Conservation (phyloP, 2,329 filamentous ascomycete species). For the Bertia moriformis region DNA sequence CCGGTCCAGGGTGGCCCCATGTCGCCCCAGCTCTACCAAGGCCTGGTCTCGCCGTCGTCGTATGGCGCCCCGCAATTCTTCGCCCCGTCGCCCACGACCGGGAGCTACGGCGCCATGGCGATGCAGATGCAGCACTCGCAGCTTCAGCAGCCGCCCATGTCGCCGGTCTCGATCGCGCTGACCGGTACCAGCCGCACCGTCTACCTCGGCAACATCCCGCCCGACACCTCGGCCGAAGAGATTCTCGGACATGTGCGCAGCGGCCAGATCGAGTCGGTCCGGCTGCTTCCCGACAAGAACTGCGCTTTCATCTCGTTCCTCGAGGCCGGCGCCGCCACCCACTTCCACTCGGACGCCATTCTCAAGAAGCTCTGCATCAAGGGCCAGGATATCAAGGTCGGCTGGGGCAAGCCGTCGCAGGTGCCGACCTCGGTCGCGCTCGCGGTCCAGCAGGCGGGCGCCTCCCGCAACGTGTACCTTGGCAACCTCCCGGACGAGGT, state of each 20-base stretch:
- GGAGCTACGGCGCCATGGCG: constrained; percentile 51
- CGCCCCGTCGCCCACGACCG: constrained; percentile 76
- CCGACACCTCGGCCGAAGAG: constrained; percentile 91
- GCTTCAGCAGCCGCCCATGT: constrained; percentile 53
- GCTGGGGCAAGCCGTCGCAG: constrained; percentile 97
- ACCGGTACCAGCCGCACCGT: constrained; percentile 91
- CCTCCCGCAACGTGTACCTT: constrained; percentile 91
- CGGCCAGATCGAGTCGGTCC: constrained; percentile 97
- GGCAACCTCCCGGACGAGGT: constrained; percentile 86
- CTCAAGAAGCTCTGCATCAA: constrained; percentile 98
- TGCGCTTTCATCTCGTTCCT: constrained; percentile 99
- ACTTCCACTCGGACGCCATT: constrained; percentile 98
- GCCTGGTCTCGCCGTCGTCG: constrained; percentile 71
- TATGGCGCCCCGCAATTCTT: constrained; percentile 73
- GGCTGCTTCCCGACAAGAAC: constrained; percentile 94
- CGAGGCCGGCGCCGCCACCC: constrained; percentile 90
- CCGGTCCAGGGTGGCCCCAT: constrained; percentile 51
- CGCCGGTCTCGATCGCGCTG: constrained; percentile 62
- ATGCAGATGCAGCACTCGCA: constrained; percentile 38
- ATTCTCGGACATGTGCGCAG: constrained; percentile 91
- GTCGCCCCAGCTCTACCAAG: constrained; percentile 72
- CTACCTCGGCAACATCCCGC: constrained; percentile 95
- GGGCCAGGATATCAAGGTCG: constrained; percentile 98
- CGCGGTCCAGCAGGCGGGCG: constrained; percentile 91
- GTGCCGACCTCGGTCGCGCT: constrained; percentile 95